Evolutionary conservation across 2,329 filamentous ascomycete species (phyloP).

Genomic region (Pseudocercospora eumusae): DNA sequence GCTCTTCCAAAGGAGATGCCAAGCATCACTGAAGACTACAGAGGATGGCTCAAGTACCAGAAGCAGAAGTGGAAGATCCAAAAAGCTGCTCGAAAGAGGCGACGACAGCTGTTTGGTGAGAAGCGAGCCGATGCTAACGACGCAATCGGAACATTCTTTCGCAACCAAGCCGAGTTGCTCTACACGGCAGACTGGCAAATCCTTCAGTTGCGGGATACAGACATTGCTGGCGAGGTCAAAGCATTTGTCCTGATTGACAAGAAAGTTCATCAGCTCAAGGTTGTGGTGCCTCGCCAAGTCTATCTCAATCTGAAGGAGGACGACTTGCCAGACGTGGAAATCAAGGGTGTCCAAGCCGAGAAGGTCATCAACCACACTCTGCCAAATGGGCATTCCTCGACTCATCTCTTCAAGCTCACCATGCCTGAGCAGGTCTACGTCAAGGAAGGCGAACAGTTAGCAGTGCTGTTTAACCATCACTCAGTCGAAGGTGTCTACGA

Average conservation of each 20-base stretch:
- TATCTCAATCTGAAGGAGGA: slow-evolving; percentile 89
- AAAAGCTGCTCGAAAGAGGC: slow-evolving; percentile 79
- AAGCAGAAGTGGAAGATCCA: slow-evolving; percentile 99
- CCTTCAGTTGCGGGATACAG: slow-evolving; percentile 79
- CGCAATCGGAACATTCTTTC: slow-evolving; percentile 71
- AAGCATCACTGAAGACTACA: slow-evolving; percentile 79
- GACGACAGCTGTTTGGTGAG: slow-evolving; percentile 91
- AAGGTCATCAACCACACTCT: slow-evolving; percentile 91
- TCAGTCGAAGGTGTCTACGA: slow-evolving; percentile 98
- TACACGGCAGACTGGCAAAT: slow-evolving; percentile 96
- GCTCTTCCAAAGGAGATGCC: slow-evolving; percentile 82
- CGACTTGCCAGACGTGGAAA: slow-evolving; percentile 83
- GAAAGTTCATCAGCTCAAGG: slow-evolving; percentile 83
- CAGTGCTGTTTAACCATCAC: slow-evolving; percentile 81
- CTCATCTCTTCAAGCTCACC: slow-evolving; percentile 90
- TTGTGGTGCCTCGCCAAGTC: slow-evolving; percentile 84
- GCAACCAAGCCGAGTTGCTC: slow-evolving; percentile 85
- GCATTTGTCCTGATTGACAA: slow-evolving; percentile 91
- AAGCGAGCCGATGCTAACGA: slow-evolving; percentile 63
- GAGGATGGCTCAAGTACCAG: slow-evolving; percentile 85
- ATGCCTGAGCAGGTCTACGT: slow-evolving; percentile 88
- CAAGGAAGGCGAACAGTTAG: slow-evolving; percentile 78
- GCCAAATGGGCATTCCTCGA: slow-evolving; percentile 90
- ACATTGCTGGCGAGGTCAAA: slow-evolving; percentile 79
- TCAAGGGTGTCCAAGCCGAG: slow-evolving; percentile 83